A percentile compares a stretch with the other conserved stretches of the same genome.
Evolutionary conservation across 2,329 filamentous ascomycete species (phyloP).

Genomic region (Colletotrichum tanaceti): DNA sequence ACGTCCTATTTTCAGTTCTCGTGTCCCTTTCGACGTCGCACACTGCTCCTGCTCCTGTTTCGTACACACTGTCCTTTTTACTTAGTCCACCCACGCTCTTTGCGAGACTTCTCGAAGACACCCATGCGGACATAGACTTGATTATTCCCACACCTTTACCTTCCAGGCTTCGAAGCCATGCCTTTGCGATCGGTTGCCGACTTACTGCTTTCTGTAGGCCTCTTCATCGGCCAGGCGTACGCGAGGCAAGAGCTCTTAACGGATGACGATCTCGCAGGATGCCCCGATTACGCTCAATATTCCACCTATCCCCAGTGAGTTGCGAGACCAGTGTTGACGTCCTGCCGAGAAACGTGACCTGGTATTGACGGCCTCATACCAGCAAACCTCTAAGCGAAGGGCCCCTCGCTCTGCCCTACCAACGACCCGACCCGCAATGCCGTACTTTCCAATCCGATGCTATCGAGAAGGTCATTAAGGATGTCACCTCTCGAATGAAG

Average conservation of each 20-base stretch:
- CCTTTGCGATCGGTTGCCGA: slow-evolving; percentile 22
- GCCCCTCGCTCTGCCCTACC: slow-evolving; percentile 82
- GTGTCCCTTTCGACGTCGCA: slow-evolving; percentile 15
- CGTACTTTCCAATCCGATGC: slow-evolving; percentile 88
- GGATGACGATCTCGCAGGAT: slow-evolving; percentile 46
- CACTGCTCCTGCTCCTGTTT: slow-evolving; percentile 10
- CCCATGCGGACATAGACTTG: slow-evolving; percentile 21
- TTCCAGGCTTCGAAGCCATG: slow-evolving; percentile 31
- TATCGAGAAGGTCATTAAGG: slow-evolving; percentile 88
- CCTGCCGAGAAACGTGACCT: not conserved
- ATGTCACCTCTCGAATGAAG: slow-evolving; percentile 82
- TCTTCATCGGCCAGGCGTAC: slow-evolving; percentile 39
- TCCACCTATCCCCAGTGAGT: slow-evolving; percentile 55
- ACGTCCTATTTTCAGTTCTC: slow-evolving; percentile 3
- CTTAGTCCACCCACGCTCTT: not conserved
- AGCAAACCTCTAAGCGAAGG: slow-evolving; percentile 85
- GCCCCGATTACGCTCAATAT: slow-evolving; percentile 57
- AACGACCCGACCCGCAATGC: slow-evolving; percentile 83
- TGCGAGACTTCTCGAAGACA: not conserved
- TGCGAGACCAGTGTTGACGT: not conserved
- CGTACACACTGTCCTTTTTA: slow-evolving; percentile 2
- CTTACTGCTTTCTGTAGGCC: slow-evolving; percentile 42
- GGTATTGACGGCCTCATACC: slow-evolving; percentile 30
- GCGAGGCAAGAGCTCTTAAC: slow-evolving; percentile 37
- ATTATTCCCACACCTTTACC: slow-evolving; percentile 6